phyloP scores from a whole-genome alignment of 2,329 filamentous ascomycete genomes.

The Zymoseptoria pseudotritici region DNA sequence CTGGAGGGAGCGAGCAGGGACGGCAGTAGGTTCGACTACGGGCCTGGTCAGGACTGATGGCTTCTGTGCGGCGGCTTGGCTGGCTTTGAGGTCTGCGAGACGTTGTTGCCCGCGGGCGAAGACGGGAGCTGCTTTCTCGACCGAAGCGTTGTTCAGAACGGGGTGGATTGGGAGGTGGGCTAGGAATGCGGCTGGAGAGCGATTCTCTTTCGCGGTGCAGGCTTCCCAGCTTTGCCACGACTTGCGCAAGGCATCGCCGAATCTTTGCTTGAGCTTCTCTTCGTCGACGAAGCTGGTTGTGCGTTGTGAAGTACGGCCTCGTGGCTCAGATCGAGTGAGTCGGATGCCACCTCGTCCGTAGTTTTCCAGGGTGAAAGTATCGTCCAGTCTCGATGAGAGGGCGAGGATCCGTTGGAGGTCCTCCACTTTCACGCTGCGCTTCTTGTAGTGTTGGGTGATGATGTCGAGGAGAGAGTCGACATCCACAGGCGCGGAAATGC shows the following conservation, averaged over 20 bases:
- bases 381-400: slow-evolving; percentile 26
- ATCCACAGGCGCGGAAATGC: slow-evolving; percentile 38
- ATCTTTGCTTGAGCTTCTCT: slow-evolving; percentile 41
- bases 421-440: slow-evolving; percentile 38
- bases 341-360: slow-evolving; percentile 25
- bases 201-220: slow-evolving; percentile 31
- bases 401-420: slow-evolving; percentile 43
- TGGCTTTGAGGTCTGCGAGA: slow-evolving; percentile 61
- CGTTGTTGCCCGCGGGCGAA: slow-evolving; percentile 61
- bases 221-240: slow-evolving; percentile 39
- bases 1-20: slow-evolving; percentile 26
- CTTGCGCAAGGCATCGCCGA: slow-evolving; percentile 41
- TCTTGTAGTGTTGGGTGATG: slow-evolving; percentile 39
- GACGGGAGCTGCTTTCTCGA: slow-evolving; percentile 47
- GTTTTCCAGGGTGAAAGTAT: slow-evolving; percentile 22
- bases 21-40: slow-evolving; percentile 4
- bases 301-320: slow-evolving; percentile 15
- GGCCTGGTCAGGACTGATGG: neutral
- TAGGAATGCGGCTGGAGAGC: slow-evolving; percentile 45
- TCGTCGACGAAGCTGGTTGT: slow-evolving; percentile 25
- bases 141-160: slow-evolving; percentile 46
- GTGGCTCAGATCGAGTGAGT: slow-evolving; percentile 12
- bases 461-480: slow-evolving; percentile 34
- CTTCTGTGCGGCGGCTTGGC: slow-evolving; percentile 27
- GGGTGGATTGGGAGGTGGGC: slow-evolving; percentile 49